Evolutionary conservation across 208 protist species (phyloP).

Genomic region (Angomonas ambiguus): DNA sequence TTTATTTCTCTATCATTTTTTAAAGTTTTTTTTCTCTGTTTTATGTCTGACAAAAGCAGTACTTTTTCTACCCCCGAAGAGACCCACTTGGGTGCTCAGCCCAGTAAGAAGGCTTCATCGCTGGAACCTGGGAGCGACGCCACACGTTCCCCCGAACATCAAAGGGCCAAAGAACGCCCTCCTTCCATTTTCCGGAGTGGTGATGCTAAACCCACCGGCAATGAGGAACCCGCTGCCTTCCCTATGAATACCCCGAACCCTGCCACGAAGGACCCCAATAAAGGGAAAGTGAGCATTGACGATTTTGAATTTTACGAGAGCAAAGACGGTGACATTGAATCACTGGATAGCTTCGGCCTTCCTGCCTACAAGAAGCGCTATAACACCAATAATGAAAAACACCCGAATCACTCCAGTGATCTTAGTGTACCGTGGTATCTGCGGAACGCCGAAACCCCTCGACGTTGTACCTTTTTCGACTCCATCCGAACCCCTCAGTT

Average conservation of each 20-base stretch:
- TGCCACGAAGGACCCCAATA: neutral
- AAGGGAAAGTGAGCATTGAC: neutral
- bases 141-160: no score
- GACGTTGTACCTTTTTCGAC: conserved; percentile 56
- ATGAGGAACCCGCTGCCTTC: neutral
- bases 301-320: neutral
- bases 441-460: conserved; percentile 20
- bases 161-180: no score
- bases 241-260: neutral
- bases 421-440: conserved; percentile 71
- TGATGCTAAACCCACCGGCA: neutral
- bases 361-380: conserved; percentile 51
- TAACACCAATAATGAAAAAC: conserved; percentile 9
- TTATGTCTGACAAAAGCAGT: neutral
- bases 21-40: neutral
- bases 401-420: conserved; percentile 17
- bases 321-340: conserved; percentile 29
- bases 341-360: conserved; percentile 64
- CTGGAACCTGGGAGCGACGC: neutral
- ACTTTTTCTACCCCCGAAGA: neutral
- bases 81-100: neutral
- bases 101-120: neutral
- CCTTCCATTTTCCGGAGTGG: no score
- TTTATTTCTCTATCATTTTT: conserved; percentile 11
- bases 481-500: conserved; percentile 56